These are phyloP conservation scores for Exobasidium cylindrosporum DNA, from an alignment of 1,284 basidiomycete genomes.

Conservation along the genomic window DNA sequence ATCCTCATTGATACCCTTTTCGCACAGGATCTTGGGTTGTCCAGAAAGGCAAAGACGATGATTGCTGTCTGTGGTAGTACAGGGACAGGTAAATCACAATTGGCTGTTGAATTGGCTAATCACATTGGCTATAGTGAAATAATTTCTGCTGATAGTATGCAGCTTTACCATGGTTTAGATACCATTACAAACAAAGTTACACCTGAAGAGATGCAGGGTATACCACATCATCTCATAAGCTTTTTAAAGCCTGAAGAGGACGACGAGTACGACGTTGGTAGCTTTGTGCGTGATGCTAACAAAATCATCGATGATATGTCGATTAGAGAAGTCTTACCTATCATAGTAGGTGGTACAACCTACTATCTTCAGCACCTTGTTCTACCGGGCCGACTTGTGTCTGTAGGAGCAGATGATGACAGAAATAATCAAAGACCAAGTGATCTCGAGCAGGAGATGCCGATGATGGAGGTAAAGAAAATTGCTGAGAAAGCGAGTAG, in stretches of 20 bases:
- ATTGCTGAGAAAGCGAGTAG: neutral
- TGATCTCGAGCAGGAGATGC: neutral
- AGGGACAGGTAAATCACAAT: slow-evolving; percentile 91
- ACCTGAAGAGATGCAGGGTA: slow-evolving; percentile 69
- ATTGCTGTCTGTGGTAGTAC: slow-evolving; percentile 90
- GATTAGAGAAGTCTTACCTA: slow-evolving; percentile 66
- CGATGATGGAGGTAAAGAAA: neutral
- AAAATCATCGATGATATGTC: slow-evolving; percentile 64
- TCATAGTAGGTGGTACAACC: slow-evolving; percentile 89
- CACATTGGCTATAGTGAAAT: slow-evolving; percentile 61
- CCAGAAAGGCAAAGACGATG: slow-evolving; percentile 49
- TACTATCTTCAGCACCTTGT: slow-evolving; percentile 93
- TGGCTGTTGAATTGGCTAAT: slow-evolving; percentile 82
- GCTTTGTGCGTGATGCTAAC: slow-evolving; percentile 54
- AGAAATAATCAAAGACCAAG: neutral
- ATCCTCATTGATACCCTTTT: neutral
- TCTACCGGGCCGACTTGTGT: slow-evolving; percentile 56
- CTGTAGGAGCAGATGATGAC: slow-evolving; percentile 5
- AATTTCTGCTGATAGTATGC: slow-evolving; percentile 97
- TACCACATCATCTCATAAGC: slow-evolving; percentile 85
- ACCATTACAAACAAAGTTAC: slow-evolving; percentile 94
- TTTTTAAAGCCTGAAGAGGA: slow-evolving; percentile 65
- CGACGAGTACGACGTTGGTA: slow-evolving; percentile 69
- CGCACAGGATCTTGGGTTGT: neutral
- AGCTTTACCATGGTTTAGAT: slow-evolving; percentile 90